Evolutionary conservation across 2,329 filamentous ascomycete species (phyloP), one percentile per base, ranked within the genome.

Genomic region (Aureobasidium lini): DNA sequence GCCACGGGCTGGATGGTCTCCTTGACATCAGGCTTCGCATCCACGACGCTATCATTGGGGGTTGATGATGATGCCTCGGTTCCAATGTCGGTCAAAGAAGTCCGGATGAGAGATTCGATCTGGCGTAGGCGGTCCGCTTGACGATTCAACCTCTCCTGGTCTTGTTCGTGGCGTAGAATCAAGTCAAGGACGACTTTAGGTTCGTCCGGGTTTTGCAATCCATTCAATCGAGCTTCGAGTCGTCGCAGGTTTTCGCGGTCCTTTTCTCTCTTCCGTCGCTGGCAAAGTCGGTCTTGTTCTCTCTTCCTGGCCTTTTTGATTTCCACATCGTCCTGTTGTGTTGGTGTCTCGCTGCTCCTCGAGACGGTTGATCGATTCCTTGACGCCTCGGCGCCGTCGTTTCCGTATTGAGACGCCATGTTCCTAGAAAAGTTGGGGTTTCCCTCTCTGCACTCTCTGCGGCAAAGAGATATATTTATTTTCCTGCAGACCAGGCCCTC

Each of bases 201-300:
- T 36, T 59, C 57, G 31, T 59, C 48, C 6, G 47, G 37, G 23
- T 59, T 59, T 28, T 59, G 57, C 15, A 59, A n/a, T 46, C 57
- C 57, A 32, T 52, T 59, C 15, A 59, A 31, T 59, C 57, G 46
- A 36, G 57, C 57, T 48, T 59, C 57, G 47, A 59, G 57, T 36
- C 57, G 57, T 39, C 57, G 57, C 16, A 59, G 48, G 23, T 59
- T 59, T 6, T 59, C 57, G 47, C 57, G 57, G 57, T 59, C 57
- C 48, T 59, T 59, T 53, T 59, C 57, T 50, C 57, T 37, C 47
- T 59, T 59, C 15, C 57, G 47, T 18, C 57, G 47, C 9, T 59
- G 57, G 46, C 57, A 59, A 15, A 59, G 46, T n/a, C 57, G 57
- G 40, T 59, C 57, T 23, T 59, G 57, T 23, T 59, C 57, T 10